phyloP scores from a whole-genome alignment of 345 rosid genomes.

The Brassica juncea region DNA sequence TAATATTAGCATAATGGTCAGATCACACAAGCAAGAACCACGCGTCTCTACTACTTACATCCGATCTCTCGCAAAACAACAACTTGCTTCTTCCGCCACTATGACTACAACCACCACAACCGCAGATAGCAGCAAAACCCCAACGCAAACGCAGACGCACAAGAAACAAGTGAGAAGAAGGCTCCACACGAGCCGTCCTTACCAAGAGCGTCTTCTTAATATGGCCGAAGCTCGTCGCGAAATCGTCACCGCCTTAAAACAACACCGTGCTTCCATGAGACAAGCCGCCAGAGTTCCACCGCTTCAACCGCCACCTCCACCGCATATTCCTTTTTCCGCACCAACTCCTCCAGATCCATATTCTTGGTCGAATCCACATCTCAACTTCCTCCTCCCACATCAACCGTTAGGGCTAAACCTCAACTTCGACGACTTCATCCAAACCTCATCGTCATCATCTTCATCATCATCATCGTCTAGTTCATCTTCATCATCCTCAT shows the following conservation, averaged over 20 bases:
- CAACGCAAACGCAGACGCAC: slow-evolving; percentile 61
- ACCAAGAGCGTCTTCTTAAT: slow-evolving; percentile 91
- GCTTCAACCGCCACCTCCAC: slow-evolving; percentile 48
- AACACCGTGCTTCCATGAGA: slow-evolving; percentile 92
- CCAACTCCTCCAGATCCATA: slow-evolving; percentile 45
- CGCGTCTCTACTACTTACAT: slow-evolving; percentile 30
- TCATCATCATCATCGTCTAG: slow-evolving; percentile 39
- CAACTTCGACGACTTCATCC: slow-evolving; percentile 76
- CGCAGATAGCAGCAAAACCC: slow-evolving; percentile 36
- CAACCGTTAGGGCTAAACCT: slow-evolving; percentile 84
- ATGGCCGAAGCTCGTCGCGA: slow-evolving; percentile 99
- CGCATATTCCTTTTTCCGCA: slow-evolving; percentile 24
- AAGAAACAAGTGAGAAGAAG: slow-evolving; percentile 95
- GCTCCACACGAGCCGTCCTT: slow-evolving; percentile 90
- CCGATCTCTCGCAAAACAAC: slow-evolving; percentile 38
- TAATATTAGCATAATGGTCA: slow-evolving; percentile 19
- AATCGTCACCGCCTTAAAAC: slow-evolving; percentile 92
- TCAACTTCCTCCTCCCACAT: slow-evolving; percentile 59
- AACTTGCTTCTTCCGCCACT: slow-evolving; percentile 58
- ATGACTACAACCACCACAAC: slow-evolving; percentile 34
- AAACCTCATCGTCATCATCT: slow-evolving; percentile 52
- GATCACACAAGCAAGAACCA: slow-evolving; percentile 30
- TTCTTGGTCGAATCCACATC: slow-evolving; percentile 44
- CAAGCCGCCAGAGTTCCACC: slow-evolving; percentile 47
- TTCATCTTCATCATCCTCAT: slow-evolving; percentile 57